phyloP scores from a whole-genome alignment of 2,329 filamentous ascomycete species.

The Hymenoscyphus linearis region DNA sequence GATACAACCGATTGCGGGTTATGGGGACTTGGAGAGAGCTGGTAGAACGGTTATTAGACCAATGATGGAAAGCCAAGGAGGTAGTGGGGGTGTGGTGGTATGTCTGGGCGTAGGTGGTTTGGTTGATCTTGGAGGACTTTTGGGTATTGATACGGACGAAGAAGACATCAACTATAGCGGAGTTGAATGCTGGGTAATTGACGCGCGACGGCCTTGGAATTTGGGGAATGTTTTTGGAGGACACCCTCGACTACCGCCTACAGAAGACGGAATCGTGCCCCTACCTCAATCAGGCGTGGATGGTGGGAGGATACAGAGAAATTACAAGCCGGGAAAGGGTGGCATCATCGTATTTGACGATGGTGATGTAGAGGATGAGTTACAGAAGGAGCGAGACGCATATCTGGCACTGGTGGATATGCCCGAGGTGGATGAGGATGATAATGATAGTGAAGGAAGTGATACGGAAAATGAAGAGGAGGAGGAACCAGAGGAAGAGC shows the following conservation, averaged over 20 bases:
- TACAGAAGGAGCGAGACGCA: constrained; percentile 69
- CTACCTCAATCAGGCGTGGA: constrained; percentile 56
- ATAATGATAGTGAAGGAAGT: constrained; percentile 44
- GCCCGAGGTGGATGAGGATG: constrained; percentile 69
- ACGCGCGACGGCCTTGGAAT: constrained; percentile 91
- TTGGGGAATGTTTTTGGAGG: constrained; percentile 88
- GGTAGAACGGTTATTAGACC: constrained; percentile 75
- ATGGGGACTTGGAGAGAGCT: constrained; percentile 78
- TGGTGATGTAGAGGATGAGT: constrained; percentile 84
- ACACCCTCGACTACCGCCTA: constrained; percentile 45
- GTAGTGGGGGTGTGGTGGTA: constrained; percentile 81
- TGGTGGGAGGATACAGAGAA: constrained; percentile 64
- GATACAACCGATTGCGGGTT: constrained; percentile 90
- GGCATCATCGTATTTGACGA: constrained; percentile 95
- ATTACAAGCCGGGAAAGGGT: constrained; percentile 73
- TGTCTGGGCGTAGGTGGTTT: constrained; percentile 91
- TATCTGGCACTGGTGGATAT: constrained; percentile 85
- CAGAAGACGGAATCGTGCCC: constrained; percentile 38
- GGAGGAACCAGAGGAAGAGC: constrained; percentile 50
- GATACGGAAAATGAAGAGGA: constrained; percentile 54
- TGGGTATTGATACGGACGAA: constrained; percentile 67
- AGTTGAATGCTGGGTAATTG: constrained; percentile 94
- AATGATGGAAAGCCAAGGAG: constrained; percentile 81
- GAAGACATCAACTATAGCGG: constrained; percentile 65
- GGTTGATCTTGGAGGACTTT: constrained; percentile 74